Percentiles rank a stretch among this genome's conserved stretches.
phyloP scores from a whole-genome alignment of 192 early-diverging fungal genomes.

The Entophlyctis helioformis region DNA sequence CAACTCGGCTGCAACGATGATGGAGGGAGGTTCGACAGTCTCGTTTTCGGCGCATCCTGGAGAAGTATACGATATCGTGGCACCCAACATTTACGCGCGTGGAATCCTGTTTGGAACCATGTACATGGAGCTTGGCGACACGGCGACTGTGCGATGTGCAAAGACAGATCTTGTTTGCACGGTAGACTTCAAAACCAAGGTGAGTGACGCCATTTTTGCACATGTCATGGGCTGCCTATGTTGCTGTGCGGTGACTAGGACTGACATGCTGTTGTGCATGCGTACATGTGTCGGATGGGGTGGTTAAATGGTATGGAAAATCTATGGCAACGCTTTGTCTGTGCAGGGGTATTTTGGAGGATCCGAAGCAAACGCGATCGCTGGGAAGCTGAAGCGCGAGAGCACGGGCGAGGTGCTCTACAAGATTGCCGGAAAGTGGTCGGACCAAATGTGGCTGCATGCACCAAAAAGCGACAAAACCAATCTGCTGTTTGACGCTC shows the following conservation, averaged over 20 bases:
- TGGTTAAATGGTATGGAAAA: no score
- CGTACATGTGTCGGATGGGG: no score
- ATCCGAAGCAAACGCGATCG: no score
- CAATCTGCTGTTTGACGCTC: slow-evolving; percentile 62
- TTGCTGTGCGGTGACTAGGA: no score
- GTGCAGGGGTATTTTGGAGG: no score
- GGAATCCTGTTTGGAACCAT: slow-evolving; percentile 89
- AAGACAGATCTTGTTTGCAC: slow-evolving; percentile 67
- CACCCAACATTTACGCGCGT: slow-evolving; percentile 89
- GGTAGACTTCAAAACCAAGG: slow-evolving; percentile 86
- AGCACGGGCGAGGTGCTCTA: slow-evolving; percentile 64
- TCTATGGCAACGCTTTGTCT: no score
- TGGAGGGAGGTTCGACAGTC: slow-evolving; percentile 60
- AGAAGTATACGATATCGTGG: slow-evolving; percentile 70
- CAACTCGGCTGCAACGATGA: slow-evolving; percentile 82
- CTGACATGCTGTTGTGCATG: no score
- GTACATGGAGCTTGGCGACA: slow-evolving; percentile 85
- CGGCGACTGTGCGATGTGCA: slow-evolving; percentile 55
- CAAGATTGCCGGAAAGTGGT: slow-evolving; percentile 86
- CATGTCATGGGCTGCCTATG: no score
- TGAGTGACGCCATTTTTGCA: no score
- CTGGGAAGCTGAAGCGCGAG: slow-evolving; percentile 68
- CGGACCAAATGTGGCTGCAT: slow-evolving; percentile 42
- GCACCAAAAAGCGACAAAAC: slow-evolving; percentile 7
- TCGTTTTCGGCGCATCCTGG: slow-evolving; percentile 47